phyloP scores from a whole-genome alignment of 345 rosid species.

The Limnanthes douglasii region DNA sequence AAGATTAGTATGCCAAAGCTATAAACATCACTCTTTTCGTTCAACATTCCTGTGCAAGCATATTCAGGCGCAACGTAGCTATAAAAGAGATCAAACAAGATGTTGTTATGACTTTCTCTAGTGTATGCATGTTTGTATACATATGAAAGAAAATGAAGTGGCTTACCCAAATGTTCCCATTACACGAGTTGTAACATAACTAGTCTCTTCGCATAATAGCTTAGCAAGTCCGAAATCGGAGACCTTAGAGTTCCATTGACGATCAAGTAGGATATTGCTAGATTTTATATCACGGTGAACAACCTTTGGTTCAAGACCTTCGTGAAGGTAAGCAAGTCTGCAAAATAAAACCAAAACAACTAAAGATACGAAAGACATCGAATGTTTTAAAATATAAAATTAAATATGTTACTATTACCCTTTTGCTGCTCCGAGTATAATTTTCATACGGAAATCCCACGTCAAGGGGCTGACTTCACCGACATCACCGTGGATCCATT shows the following conservation, averaged over 20 bases:
- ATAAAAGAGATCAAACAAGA: conserved; percentile 7
- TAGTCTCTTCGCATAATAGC: conserved; percentile 55
- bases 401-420: conserved; percentile 37
- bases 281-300: conserved; percentile 90
- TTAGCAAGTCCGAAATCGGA: conserved; percentile 97
- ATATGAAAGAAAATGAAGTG: not conserved
- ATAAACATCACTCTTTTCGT: conserved; percentile 67
- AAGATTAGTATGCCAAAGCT: conserved; percentile 80
- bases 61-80: conserved; percentile 96
- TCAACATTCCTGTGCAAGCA: conserved; percentile 84
- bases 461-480: conserved; percentile 60
- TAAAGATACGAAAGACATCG: too few species aligned
- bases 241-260: conserved; percentile 84
- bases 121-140: too few species aligned
- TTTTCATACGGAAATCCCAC: conserved; percentile 68
- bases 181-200: conserved; percentile 82
- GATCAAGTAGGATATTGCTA: conserved; percentile 77
- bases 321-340: conserved; percentile 80
- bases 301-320: conserved; percentile 93
- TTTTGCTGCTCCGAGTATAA: conserved; percentile 65
- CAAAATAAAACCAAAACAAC: conserved; percentile 1
- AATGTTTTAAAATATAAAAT: too few species aligned
- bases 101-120: not conserved
- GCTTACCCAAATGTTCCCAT: conserved; percentile 95
- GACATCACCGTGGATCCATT: conserved; percentile 75